Conservation (phyloP, 371 early-diverging fungal species). For the Mortierella sp. region DNA sequence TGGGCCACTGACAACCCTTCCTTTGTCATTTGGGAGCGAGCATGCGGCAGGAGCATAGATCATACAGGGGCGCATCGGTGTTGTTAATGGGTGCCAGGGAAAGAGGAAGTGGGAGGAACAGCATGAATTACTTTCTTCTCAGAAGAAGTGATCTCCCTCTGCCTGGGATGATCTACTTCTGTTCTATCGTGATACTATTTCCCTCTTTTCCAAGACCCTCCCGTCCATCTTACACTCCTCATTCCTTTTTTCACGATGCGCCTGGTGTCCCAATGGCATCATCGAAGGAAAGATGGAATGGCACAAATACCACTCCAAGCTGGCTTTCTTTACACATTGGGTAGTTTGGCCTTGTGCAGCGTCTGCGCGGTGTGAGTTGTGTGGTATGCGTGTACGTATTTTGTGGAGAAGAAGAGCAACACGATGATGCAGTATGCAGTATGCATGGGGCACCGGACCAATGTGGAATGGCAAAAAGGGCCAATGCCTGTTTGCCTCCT, state of each 20-base stretch:
- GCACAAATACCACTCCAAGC: not conserved
- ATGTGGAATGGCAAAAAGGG: conserved; percentile 11
- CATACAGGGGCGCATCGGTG: not conserved
- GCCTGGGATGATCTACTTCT: not conserved
- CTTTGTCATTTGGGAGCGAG: not conserved
- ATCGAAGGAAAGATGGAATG: not conserved
- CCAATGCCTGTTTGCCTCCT: not conserved
- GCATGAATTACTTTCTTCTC: not conserved
- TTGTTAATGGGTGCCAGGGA: not conserved
- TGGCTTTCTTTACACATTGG: not conserved
- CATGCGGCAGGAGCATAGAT: not conserved
- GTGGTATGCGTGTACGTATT: not conserved
- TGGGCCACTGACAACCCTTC: not conserved
- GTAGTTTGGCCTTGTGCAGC: no score
- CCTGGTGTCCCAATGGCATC: not conserved
- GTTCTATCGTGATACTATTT: not conserved
- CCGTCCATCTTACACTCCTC: not conserved
- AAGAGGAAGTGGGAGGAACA: not conserved
- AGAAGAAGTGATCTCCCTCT: not conserved
- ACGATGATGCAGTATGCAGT: not conserved
- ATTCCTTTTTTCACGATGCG: not conserved
- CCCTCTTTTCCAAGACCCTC: not conserved
- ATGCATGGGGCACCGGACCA: conserved; percentile 8
- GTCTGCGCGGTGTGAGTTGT: not conserved
- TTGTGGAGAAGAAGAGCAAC: not conserved